phyloP scores from a whole-genome alignment of 108 stramenopile genomes.

The Aurantiochytrium sp. region DNA sequence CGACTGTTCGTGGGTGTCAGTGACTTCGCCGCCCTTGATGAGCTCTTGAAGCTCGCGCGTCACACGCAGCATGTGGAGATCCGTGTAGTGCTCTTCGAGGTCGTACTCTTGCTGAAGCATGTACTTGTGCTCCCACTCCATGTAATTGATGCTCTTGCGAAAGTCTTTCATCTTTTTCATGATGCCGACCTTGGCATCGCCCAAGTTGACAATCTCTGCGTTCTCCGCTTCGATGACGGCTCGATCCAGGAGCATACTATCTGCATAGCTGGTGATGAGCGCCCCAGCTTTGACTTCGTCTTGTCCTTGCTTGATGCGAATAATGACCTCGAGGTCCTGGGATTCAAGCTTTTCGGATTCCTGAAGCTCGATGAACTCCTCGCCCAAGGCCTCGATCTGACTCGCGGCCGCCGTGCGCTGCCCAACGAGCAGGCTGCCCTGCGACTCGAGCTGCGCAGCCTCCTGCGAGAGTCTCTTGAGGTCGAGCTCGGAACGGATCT shows the following conservation, averaged over 20 bases:
- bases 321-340: conserved; percentile 37
- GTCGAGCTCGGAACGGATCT: conserved; percentile 42
- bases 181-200: conserved; percentile 32
- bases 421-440: conserved; percentile 20
- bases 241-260: conserved; percentile 41
- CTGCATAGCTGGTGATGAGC: conserved; percentile 44
- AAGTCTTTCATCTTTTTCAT: conserved; percentile 49
- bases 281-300: conserved; percentile 49
- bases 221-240: conserved; percentile 41
- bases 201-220: conserved; percentile 29
- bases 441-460: conserved; percentile 23
- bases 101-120: conserved; percentile 35
- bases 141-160: conserved; percentile 46
- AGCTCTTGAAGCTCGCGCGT: conserved; percentile 55
- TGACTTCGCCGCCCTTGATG: conserved; percentile 36
- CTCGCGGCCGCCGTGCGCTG: not conserved
- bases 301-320: conserved; percentile 46
- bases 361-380: not conserved
- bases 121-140: conserved; percentile 52
- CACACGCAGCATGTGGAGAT: conserved; percentile 55
- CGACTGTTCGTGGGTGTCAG: conserved; percentile 20
- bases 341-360: not conserved
- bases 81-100: conserved; percentile 48
- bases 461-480: not conserved
- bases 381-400: not conserved